phyloP scores from a whole-genome alignment of 2,329 filamentous ascomycete species.

The Xylaria sp. region DNA sequence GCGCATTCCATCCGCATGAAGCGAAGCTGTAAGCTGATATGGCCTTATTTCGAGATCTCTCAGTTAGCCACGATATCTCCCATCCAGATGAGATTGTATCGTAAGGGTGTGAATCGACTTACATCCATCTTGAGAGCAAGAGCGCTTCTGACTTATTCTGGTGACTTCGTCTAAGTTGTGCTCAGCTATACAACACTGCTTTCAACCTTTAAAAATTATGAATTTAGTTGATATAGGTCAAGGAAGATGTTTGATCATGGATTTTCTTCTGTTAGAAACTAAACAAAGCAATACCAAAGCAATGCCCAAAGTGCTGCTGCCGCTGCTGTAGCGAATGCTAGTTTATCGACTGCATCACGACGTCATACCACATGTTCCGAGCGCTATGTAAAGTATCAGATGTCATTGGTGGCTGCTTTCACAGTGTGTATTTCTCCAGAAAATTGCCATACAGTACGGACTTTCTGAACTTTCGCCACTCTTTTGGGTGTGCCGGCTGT shows the following conservation, averaged over 20 bases:
- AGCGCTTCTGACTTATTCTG: background rate
- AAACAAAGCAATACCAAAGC: background rate
- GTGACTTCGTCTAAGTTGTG: background rate
- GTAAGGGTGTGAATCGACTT: conserved; percentile 23
- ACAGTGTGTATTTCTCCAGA: conserved; percentile 3
- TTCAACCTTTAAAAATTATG: background rate
- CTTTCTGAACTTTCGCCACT: background rate
- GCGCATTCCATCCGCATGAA: conserved; percentile 62
- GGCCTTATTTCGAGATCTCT: conserved; percentile 50
- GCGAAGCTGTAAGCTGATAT: conserved; percentile 63
- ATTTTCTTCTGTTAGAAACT: background rate
- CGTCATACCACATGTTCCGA: conserved; percentile 32
- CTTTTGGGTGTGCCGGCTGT: background rate
- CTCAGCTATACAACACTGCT: background rate
- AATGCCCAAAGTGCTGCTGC: background rate
- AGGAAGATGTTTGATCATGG: background rate
- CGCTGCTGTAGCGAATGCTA: background rate
- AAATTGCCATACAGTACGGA: background rate
- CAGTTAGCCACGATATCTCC: background rate
- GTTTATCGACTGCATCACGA: conserved; percentile 16
- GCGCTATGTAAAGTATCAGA: conserved; percentile 1
- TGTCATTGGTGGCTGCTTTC: conserved; percentile 12
- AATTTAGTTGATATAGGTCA: too few species aligned
- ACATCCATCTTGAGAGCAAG: conserved; percentile 45
- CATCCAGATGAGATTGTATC: background rate